phyloP scores from a whole-genome alignment of 495 filamentous ascomycete species.

The Penicillium riverlandense region DNA sequence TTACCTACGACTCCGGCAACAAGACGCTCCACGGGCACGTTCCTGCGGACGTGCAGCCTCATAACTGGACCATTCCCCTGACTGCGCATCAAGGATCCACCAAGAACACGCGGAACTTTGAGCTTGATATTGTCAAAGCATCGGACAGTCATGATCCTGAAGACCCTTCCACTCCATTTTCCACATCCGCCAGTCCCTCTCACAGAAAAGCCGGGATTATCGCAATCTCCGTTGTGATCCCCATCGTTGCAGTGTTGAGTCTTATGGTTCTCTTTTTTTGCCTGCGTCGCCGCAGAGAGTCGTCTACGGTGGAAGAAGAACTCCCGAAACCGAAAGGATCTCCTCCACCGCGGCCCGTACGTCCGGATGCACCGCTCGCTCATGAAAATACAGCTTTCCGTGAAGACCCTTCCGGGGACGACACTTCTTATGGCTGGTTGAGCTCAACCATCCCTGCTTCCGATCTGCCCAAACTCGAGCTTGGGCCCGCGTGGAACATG shows the following conservation, averaged over 20 bases:
- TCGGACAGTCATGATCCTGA: slow-evolving; percentile 4
- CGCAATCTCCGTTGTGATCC: slow-evolving; percentile 36
- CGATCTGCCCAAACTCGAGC: slow-evolving; percentile 28
- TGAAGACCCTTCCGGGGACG: slow-evolving; percentile 14
- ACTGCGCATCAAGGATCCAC: slow-evolving; percentile 40
- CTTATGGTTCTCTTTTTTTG: slow-evolving; percentile 34
- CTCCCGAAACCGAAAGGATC: slow-evolving; percentile 15
- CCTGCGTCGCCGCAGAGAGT: slow-evolving; percentile 29
- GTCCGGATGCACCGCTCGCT: slow-evolving; percentile 21
- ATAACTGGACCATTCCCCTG: slow-evolving; percentile 41
- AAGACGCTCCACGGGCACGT: slow-evolving; percentile 56
- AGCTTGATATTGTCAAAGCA: slow-evolving; percentile 37
- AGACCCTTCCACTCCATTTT: slow-evolving; percentile 13
- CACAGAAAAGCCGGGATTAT: slow-evolving; percentile 37
- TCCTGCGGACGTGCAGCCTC: slow-evolving; percentile 39
- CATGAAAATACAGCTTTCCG: slow-evolving; percentile 18
- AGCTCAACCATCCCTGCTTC: slow-evolving; percentile 19
- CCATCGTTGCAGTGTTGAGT: slow-evolving; percentile 27
- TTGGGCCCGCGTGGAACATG: slow-evolving; percentile 30
- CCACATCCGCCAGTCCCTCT: slow-evolving; percentile 8
- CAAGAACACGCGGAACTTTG: slow-evolving; percentile 41
- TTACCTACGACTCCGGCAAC: slow-evolving; percentile 53
- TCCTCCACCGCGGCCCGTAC: slow-evolving; percentile 13
- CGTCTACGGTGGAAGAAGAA: slow-evolving; percentile 19
- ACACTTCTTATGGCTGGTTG: slow-evolving; percentile 17